Percentiles rank a stretch among this genome's conserved stretches.
These are phyloP conservation scores for Galium porrigens DNA, from an alignment of 305 asterid species.

Conservation along the genomic window DNA sequence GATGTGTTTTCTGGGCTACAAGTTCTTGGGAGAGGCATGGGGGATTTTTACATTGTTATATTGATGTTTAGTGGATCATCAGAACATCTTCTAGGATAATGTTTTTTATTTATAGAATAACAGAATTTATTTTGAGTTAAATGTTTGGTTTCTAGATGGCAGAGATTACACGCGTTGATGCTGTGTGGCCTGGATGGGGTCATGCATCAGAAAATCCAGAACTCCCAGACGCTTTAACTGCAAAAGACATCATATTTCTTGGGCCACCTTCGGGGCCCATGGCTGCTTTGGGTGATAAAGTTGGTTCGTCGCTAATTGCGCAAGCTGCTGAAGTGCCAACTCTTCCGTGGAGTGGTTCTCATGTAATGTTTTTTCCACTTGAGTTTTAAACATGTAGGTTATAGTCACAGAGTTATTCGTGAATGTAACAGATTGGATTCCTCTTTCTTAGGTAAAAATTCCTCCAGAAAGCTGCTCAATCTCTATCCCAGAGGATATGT, in stretches of 20 bases:
- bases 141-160: slow-evolving; percentile 57
- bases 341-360: slow-evolving; percentile 99
- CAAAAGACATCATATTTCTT: slow-evolving; percentile 72
- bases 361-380: slow-evolving; percentile 33
- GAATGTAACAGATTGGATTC: slow-evolving; percentile 14
- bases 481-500: slow-evolving; percentile 60
- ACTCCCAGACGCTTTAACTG: slow-evolving; percentile 76
- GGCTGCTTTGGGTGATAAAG: slow-evolving; percentile 95
- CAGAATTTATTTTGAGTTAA: background rate
- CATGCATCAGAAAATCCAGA: slow-evolving; percentile 98
- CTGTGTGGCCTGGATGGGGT: slow-evolving; percentile 99
- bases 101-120: background rate
- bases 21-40: background rate
- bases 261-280: slow-evolving; percentile 85
- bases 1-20: slow-evolving; percentile 1
- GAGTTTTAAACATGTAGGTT: slow-evolving; percentile 1
- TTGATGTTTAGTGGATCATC: background rate
- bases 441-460: slow-evolving; percentile 47
- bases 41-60: too few relatives aligned
- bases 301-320: slow-evolving; percentile 92
- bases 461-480: slow-evolving; percentile 62
- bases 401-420: slow-evolving; percentile 9
- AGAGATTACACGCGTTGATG: slow-evolving; percentile 88
- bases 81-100: background rate
- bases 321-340: slow-evolving; percentile 99